These are phyloP conservation scores for Skeletonema costatum DNA, from an alignment of 108 stramenopile species.

Conservation along the genomic window DNA sequence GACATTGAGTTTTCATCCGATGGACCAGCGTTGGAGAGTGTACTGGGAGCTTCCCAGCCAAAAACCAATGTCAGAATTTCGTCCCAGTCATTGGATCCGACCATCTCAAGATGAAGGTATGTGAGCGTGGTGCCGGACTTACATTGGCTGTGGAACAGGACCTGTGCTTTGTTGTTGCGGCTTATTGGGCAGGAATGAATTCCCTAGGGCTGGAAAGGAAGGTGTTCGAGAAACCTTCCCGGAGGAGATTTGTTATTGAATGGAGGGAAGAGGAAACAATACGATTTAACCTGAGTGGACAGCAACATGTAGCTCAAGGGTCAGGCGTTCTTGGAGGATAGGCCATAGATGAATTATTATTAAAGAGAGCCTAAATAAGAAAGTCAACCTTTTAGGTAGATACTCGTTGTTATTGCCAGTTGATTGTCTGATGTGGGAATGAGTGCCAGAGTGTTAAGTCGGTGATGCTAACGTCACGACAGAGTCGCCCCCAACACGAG, in stretches of 20 bases:
- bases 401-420: background rate
- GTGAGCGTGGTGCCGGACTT: slow-evolving; percentile 97
- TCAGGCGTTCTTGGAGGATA: slow-evolving; percentile 51
- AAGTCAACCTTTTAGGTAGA: background rate
- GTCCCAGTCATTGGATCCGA: slow-evolving; percentile 87
- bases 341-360: background rate
- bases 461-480: no score
- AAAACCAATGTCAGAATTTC: slow-evolving; percentile 98
- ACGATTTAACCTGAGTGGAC: slow-evolving; percentile 95
- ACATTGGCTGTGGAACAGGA: slow-evolving; percentile 98
- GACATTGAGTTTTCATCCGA: slow-evolving; percentile 93
- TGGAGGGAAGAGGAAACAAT: slow-evolving; percentile 90
- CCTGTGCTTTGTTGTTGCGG: slow-evolving; percentile 97
- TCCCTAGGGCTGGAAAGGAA: slow-evolving; percentile 63
- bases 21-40: slow-evolving; percentile 90
- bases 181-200: slow-evolving; percentile 87
- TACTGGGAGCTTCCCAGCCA: slow-evolving; percentile 85
- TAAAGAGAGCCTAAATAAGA: background rate
- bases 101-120: slow-evolving; percentile 96
- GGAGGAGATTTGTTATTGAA: slow-evolving; percentile 93
- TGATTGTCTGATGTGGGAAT: background rate
- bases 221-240: slow-evolving; percentile 81
- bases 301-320: slow-evolving; percentile 64
- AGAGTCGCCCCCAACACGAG: no score
- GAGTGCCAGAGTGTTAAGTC: no score